These are phyloP conservation scores for Erythrobasidium hasegawianum DNA, from an alignment of 1,284 basidiomycete genomes.

Conservation along the genomic window DNA sequence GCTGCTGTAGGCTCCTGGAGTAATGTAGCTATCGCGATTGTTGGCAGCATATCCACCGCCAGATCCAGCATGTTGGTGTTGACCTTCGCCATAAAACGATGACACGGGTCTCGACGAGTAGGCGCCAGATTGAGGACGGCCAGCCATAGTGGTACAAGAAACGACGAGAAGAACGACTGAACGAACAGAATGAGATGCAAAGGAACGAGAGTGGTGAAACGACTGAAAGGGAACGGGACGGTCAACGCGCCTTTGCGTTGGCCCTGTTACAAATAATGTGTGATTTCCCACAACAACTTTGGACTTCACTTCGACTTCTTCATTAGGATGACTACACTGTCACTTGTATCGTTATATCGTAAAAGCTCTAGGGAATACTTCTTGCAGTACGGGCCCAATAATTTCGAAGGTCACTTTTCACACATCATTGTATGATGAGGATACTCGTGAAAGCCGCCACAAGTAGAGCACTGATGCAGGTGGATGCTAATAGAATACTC, in stretches of 20 bases:
- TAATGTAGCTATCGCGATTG: constrained; percentile 32
- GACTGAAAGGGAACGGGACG: background rate
- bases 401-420: too few relatives aligned
- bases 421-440: constrained; percentile 6
- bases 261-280: too few relatives aligned
- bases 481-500: constrained; percentile 21
- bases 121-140: background rate
- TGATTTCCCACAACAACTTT: background rate
- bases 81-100: constrained; percentile 24
- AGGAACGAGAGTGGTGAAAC: too few relatives aligned
- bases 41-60: constrained; percentile 1
- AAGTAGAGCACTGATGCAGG: constrained; percentile 18
- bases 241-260: background rate
- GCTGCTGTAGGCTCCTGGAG: constrained; percentile 18
- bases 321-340: background rate
- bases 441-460: constrained; percentile 22
- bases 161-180: too few relatives aligned
- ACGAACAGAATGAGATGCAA: too few relatives aligned
- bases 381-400: too few relatives aligned
- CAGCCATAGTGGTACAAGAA: background rate
- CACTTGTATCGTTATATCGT: too few relatives aligned
- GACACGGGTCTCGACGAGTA: constrained; percentile 12
- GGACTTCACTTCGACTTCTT: background rate
- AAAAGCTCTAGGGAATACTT: too few relatives aligned
- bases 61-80: background rate